A percentile compares a stretch with the other conserved stretches of the same genome.
phyloP scores from a whole-genome alignment of 495 filamentous ascomycete genomes.

The Mycothermus thermophilus region DNA sequence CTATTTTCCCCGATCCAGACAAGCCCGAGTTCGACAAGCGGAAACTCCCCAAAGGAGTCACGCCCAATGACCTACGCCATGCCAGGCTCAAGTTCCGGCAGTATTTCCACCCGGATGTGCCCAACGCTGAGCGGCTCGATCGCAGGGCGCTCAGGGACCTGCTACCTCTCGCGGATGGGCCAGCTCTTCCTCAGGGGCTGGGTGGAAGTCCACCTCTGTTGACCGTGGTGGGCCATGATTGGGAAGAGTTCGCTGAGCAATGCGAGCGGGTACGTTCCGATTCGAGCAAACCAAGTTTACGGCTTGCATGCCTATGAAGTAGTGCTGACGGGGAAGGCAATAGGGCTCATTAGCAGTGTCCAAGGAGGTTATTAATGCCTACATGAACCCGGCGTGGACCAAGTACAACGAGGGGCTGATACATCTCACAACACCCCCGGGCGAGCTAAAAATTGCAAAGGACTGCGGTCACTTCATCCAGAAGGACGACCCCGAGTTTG shows the following conservation, averaged over 20 bases:
- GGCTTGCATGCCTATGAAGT: neutral
- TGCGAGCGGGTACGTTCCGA: constrained; percentile 21
- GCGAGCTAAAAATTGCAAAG: constrained; percentile 38
- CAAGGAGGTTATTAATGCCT: constrained; percentile 32
- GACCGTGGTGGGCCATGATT: constrained; percentile 49
- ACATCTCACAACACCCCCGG: constrained; percentile 28
- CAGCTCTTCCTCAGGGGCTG: constrained; percentile 28
- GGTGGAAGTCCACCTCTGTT: constrained; percentile 28
- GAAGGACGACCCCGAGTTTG: constrained; percentile 44
- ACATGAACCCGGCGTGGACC: constrained; percentile 42
- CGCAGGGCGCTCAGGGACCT: constrained; percentile 33
- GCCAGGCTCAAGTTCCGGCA: constrained; percentile 25
- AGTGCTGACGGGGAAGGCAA: neutral
- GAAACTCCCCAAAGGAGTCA: constrained; percentile 29
- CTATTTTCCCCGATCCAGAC: constrained; percentile 48
- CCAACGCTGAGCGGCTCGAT: constrained; percentile 43
- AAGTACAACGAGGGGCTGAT: constrained; percentile 43
- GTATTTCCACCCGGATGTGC: constrained; percentile 40
- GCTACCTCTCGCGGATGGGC: constrained; percentile 37
- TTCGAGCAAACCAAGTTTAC: neutral
- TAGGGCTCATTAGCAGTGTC: constrained; percentile 23
- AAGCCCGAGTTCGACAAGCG: constrained; percentile 30
- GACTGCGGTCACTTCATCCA: constrained; percentile 51
- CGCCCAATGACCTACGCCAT: constrained; percentile 31
- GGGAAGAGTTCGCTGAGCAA: constrained; percentile 42